Conservation (phyloP, 768 basidiomycete species). For the Serendipita sp. region DNA sequence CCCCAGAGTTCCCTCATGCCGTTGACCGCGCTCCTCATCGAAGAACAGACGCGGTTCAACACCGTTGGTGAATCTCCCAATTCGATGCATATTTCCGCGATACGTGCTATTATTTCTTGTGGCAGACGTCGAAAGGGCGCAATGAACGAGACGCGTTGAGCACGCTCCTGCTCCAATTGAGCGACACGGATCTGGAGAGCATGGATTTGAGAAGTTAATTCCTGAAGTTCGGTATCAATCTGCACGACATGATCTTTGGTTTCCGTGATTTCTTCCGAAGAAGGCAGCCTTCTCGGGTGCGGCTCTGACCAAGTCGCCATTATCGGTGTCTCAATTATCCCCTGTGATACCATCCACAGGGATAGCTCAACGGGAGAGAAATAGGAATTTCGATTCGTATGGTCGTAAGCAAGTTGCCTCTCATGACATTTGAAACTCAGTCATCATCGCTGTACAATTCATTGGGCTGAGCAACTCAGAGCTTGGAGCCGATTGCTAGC, state of each 20-base stretch:
- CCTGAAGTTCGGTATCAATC: background rate
- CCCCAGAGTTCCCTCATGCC: background rate
- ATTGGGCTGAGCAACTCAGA: no score
- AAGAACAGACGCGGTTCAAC: background rate
- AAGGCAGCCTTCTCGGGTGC: background rate
- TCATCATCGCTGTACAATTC: no score
- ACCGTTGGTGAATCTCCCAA: background rate
- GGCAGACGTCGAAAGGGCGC: background rate
- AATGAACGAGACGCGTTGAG: background rate
- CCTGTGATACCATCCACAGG: no score
- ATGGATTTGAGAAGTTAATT: background rate
- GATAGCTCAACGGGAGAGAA: no score
- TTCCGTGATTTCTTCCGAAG: background rate
- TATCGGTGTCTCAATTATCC: no score
- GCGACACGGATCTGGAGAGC: background rate
- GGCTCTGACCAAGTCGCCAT: background rate
- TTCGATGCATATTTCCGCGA: conserved; percentile 1
- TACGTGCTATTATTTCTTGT: background rate
- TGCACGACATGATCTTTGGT: background rate
- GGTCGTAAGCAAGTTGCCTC: no score
- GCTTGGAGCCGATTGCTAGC: background rate
- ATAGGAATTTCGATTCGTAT: no score
- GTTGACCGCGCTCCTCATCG: background rate
- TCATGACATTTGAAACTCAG: no score
- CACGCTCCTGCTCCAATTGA: background rate